Base-by-base conservation (phyloP, 805 yeast species). In the Saturnispora sanitii region DNA sequence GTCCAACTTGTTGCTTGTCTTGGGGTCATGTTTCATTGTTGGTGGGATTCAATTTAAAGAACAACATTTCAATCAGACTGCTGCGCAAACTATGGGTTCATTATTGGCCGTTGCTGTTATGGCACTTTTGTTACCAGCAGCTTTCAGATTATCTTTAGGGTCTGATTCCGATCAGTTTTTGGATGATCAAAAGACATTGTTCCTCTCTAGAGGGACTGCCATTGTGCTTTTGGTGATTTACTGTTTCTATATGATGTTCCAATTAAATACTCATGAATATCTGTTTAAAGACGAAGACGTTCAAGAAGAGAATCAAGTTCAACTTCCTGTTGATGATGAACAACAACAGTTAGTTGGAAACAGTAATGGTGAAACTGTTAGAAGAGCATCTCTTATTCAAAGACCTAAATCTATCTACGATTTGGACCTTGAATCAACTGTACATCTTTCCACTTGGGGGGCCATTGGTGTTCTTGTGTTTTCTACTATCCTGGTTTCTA, bases 31-130 rank as follows among this genome's bases (percentile, higher is more conserved):
- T 58, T 92, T 92, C 56, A 63, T 90, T 13, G 87, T 83, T 32
- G 98, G 98, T 42, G 98, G 98, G 15, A 73, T 79, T 58, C 80
- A 83, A 49, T 75, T 92, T 47, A 70, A 80, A 28, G 92, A 83
- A 59, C 97, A 92, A 61, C 71, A 71, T 1, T 92, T 92, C 66
- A 87, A 87, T 66, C 94, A 84, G 62, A 90, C 97, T 1, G 96
- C 88, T 6, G 98, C 98, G 4, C 97, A 92, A 63, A 88, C 97
- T 6, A 92, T 92, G 98, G 75, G 87, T 26, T 87, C 96, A 1
- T 70, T 92, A 49, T 75, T 92, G 77, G 94, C 94, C 2, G 77
- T 92, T 43, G 84, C 96, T 3, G 79, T 92, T 36, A 81, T 92
- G 29, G 88, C 95, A 2, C 69, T 92, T 52, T 63, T 92, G 55